Conservation (phyloP, 345 rosid species). For the rapeseed (Brassica napus) region DNA sequence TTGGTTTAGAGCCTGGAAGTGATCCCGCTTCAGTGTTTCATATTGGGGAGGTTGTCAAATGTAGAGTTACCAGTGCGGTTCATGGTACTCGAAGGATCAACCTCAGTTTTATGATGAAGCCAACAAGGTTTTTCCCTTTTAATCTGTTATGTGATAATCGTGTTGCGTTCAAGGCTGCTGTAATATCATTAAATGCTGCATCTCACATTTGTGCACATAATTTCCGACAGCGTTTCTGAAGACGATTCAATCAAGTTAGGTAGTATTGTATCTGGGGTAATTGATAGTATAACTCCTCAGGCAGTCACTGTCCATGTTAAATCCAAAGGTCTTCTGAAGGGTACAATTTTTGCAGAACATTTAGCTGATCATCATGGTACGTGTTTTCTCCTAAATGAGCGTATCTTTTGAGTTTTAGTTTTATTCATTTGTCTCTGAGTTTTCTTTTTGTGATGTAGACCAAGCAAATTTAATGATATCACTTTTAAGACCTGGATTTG, state of each 20-base stretch:
- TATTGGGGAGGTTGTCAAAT: constrained; percentile 95
- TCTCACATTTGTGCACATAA: constrained; percentile 23
- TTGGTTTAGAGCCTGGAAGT: constrained; percentile 76
- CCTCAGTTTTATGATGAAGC: constrained; percentile 83
- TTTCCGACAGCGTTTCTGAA: constrained; percentile 63
- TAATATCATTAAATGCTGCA: constrained; percentile 3
- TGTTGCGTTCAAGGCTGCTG: constrained; percentile 9
- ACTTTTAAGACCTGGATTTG: constrained; percentile 73
- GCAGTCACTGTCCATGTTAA: constrained; percentile 59
- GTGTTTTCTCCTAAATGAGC: constrained; percentile 16
- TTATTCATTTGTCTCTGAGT: constrained; percentile 35
- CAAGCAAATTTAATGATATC: constrained; percentile 68
- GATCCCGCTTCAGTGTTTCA: constrained; percentile 71
- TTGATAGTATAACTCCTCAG: constrained; percentile 64
- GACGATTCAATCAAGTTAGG: constrained; percentile 79
- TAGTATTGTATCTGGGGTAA: constrained; percentile 72
- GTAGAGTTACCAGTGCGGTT: constrained; percentile 71
- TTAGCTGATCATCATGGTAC: constrained; percentile 93
- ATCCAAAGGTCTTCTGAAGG: constrained; percentile 62
- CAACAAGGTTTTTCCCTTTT: constrained; percentile 61
- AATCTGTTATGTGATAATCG: constrained; percentile 2
- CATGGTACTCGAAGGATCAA: constrained; percentile 70
- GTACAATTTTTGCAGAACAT: constrained; percentile 74
- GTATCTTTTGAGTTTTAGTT: constrained; percentile 7
- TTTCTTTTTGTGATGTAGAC: constrained; percentile 53